Evolutionary conservation across 306 rosid genomes (phyloP).

Genomic region (Begonia masoniana): DNA sequence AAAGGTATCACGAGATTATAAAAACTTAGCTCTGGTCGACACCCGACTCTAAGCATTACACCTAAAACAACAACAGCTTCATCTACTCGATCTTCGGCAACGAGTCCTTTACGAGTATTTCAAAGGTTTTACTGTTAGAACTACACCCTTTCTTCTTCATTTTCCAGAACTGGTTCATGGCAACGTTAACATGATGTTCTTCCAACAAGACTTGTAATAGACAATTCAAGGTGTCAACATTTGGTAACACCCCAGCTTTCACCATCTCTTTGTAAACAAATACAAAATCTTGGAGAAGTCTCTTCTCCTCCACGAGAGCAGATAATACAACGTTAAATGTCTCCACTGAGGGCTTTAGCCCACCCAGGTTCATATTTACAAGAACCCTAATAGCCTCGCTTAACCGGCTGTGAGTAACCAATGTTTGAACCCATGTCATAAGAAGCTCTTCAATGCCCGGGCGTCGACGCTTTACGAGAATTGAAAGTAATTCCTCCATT

Average conservation of each 20-base stretch:
- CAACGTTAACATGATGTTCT: conserved; percentile 32
- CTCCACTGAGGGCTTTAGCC: conserved; percentile 36
- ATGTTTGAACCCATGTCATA: conserved; percentile 27
- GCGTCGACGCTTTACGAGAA: conserved; percentile 43
- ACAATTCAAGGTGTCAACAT: conserved; percentile 50
- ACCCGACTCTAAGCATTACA: conserved; percentile 30
- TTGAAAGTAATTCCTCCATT: conserved; percentile 43
- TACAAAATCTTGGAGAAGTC: conserved; percentile 41
- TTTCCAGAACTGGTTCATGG: conserved; percentile 73
- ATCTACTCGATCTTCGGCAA: conserved; percentile 32
- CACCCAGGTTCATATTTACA: conserved; percentile 37
- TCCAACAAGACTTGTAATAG: conserved; percentile 52
- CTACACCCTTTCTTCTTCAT: conserved; percentile 61
- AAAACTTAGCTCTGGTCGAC: conserved; percentile 44
- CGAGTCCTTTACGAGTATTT: conserved; percentile 44
- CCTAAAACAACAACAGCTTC: conserved; percentile 48
- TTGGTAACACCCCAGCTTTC: conserved; percentile 53
- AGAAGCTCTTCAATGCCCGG: conserved; percentile 52
- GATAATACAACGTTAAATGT: conserved; percentile 48
- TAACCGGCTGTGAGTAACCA: conserved; percentile 34
- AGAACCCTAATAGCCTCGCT: conserved; percentile 54
- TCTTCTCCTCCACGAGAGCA: conserved; percentile 37
- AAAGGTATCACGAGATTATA: conserved; percentile 46
- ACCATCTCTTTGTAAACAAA: conserved; percentile 88
- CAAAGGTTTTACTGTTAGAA: conserved; percentile 61